Conservation (phyloP, 2,329 filamentous ascomycete species). For the Penicillium sp. region DNA sequence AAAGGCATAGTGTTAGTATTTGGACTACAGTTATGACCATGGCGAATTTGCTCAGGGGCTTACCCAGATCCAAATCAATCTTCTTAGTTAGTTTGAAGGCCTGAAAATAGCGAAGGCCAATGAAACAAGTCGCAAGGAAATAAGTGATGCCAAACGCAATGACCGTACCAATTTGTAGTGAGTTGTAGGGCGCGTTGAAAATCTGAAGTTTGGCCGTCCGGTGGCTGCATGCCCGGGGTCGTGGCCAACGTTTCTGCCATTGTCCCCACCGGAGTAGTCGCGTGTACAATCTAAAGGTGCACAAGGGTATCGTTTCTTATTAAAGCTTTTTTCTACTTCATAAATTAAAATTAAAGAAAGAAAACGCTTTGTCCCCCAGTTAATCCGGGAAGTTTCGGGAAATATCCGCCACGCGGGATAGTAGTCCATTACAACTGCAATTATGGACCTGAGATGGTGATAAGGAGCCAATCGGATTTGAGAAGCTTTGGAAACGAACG, state of each 20-base stretch:
- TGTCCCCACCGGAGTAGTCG: not conserved
- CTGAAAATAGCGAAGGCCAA: constrained; percentile 4
- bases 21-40: not conserved
- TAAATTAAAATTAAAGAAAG: not conserved
- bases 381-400: not conserved
- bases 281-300: not conserved
- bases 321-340: not conserved
- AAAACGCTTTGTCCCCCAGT: not conserved
- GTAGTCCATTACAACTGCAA: not conserved
- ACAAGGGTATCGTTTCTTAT: not conserved
- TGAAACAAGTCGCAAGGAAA: constrained; percentile 9
- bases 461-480: too few relatives aligned
- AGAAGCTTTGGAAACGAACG: not conserved
- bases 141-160: constrained; percentile 9
- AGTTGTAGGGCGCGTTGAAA: constrained; percentile 13
- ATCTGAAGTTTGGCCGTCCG: constrained; percentile 9
- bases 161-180: constrained; percentile 12
- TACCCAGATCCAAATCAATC: not conserved
- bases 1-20: not conserved
- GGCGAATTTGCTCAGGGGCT: not conserved
- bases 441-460: not conserved
- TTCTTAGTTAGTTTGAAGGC: not conserved
- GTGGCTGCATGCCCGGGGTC: constrained; percentile 12
- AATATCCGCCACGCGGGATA: not conserved
- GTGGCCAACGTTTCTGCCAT: constrained; percentile 5